A percentile compares a stretch with the other conserved stretches of the same genome.
These are phyloP conservation scores for Ascobolus immersus DNA, from an alignment of 495 filamentous ascomycete genomes.

Conservation along the genomic window DNA sequence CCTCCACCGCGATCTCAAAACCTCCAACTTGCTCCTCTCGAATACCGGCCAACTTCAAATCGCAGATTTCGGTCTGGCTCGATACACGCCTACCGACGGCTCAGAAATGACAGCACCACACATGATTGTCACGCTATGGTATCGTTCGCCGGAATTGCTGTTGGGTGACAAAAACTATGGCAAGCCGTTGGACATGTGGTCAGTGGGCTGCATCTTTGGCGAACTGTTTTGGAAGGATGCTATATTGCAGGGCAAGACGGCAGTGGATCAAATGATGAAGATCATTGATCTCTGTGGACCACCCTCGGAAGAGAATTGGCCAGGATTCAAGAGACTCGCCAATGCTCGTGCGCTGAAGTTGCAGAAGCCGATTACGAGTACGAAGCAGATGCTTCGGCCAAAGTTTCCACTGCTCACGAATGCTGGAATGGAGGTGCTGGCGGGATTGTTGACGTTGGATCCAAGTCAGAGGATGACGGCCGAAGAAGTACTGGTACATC, in stretches of 20 bases:
- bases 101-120: slow-evolving; percentile 53
- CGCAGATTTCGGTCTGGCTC: slow-evolving; percentile 93
- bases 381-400: slow-evolving; percentile 29
- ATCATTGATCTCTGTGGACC: slow-evolving; percentile 81
- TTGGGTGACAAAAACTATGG: slow-evolving; percentile 59
- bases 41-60: slow-evolving; percentile 91
- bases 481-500: slow-evolving; percentile 40
- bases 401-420: slow-evolving; percentile 61
- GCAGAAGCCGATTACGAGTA: background rate
- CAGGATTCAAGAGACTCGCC: slow-evolving; percentile 60
- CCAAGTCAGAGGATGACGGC: slow-evolving; percentile 46
- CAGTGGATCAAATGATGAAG: slow-evolving; percentile 57
- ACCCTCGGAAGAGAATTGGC: slow-evolving; percentile 72
- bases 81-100: slow-evolving; percentile 61
- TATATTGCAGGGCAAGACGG: slow-evolving; percentile 73
- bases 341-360: slow-evolving; percentile 71
- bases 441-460: slow-evolving; percentile 44
- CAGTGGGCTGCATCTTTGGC: slow-evolving; percentile 84
- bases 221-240: slow-evolving; percentile 69
- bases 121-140: slow-evolving; percentile 94
- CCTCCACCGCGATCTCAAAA: slow-evolving; percentile 89
- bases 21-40: slow-evolving; percentile 81
- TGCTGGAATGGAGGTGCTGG: slow-evolving; percentile 44
- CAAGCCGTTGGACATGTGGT: slow-evolving; percentile 74
- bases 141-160: slow-evolving; percentile 73